phyloP scores from a whole-genome alignment of 129 eudicot species.

The Solidago caesia region DNA sequence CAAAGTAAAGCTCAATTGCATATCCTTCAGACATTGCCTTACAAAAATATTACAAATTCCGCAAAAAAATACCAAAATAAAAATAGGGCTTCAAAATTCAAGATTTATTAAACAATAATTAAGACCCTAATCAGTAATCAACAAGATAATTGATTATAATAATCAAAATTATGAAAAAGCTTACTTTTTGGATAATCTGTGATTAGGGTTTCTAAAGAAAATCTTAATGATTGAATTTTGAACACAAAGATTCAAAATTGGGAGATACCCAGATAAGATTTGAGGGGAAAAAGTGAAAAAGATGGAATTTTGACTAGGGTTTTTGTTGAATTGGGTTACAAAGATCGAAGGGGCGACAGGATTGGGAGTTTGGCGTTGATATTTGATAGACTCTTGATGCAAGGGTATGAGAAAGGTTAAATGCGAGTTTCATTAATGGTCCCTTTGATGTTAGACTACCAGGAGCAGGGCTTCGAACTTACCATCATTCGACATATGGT shows the following conservation, averaged over 20 bases:
- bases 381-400: slow-evolving; percentile 26
- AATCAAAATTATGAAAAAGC: slow-evolving; percentile 2
- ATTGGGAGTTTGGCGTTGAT: slow-evolving; percentile 33
- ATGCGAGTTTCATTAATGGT: slow-evolving; percentile 3
- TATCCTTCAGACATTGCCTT: slow-evolving; percentile 84
- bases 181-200: slow-evolving; percentile 8
- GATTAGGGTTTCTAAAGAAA: slow-evolving; percentile 14
- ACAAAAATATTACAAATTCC: background rate
- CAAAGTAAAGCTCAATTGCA: slow-evolving; percentile 94
- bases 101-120: background rate
- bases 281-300: slow-evolving; percentile 22
- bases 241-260: slow-evolving; percentile 20
- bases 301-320: slow-evolving; percentile 16
- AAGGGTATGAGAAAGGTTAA: slow-evolving; percentile 14
- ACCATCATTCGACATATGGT: too few relatives aligned
- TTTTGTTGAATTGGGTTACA: background rate
- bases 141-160: slow-evolving; percentile 6
- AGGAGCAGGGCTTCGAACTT: too few relatives aligned
- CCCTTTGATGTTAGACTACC: background rate
- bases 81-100: slow-evolving; percentile 18
- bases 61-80: background rate
- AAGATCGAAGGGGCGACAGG: slow-evolving; percentile 30
- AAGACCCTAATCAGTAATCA: slow-evolving; percentile 13
- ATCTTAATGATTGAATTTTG: slow-evolving; percentile 21
- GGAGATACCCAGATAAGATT: slow-evolving; percentile 41